Percentiles rank a stretch among this genome's conserved stretches.
Conservation (phyloP, 345 rosid genomes). For the Gossypium anomalum region DNA sequence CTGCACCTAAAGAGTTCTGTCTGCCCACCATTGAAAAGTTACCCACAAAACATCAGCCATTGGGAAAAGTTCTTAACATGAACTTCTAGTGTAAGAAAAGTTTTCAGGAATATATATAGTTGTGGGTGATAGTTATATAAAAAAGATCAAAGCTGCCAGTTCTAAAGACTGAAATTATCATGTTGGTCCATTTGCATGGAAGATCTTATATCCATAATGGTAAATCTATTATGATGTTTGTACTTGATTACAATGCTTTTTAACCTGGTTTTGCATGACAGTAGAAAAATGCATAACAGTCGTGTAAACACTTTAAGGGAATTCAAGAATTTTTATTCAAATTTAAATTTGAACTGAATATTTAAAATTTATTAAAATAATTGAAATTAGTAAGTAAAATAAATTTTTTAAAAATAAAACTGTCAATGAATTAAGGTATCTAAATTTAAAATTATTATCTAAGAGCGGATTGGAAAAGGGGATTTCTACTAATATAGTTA, state of each 20-base stretch:
- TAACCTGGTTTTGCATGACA: not conserved
- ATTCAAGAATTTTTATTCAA: too few relatives aligned
- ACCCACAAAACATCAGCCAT: slow-evolving; percentile 29
- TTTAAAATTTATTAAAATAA: too few relatives aligned
- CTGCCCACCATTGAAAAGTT: slow-evolving; percentile 12
- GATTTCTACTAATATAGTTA: too few relatives aligned
- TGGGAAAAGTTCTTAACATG: slow-evolving; percentile 49
- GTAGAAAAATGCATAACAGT: not conserved
- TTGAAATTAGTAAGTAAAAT: too few relatives aligned
- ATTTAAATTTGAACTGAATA: too few relatives aligned
- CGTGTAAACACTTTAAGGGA: too few relatives aligned
- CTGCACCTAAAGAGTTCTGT: slow-evolving; percentile 17
- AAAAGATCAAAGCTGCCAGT: not conserved
- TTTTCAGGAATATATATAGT: not conserved
- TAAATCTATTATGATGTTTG: not conserved
- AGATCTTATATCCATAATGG: not conserved
- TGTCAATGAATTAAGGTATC: too few relatives aligned
- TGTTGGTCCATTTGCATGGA: not conserved
- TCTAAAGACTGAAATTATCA: not conserved
- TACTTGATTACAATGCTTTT: not conserved
- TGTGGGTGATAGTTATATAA: not conserved
- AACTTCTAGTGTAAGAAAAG: slow-evolving; percentile 26
- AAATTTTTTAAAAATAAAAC: too few relatives aligned
- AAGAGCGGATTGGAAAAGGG: too few relatives aligned
- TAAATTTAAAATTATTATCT: too few relatives aligned